phyloP scores from a whole-genome alignment of 306 rosid genomes.

The Vachellia collinsii region DNA sequence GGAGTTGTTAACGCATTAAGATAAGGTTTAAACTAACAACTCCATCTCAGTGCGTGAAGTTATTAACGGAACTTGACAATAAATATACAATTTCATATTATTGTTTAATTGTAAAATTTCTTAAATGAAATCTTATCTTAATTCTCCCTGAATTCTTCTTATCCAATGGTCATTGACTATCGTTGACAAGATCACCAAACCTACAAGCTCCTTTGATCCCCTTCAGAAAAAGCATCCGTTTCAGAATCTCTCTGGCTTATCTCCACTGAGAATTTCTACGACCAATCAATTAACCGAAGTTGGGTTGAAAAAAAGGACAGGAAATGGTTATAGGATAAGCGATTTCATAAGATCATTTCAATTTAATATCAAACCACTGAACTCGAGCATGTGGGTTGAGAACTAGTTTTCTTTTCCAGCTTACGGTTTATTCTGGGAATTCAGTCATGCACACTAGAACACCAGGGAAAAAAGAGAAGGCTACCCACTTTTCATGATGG shows the following conservation, averaged over 20 bases:
- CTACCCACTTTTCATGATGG: not conserved
- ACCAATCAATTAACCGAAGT: not conserved
- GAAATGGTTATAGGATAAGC: not conserved
- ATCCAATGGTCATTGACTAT: not conserved
- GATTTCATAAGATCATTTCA: too few relatives aligned
- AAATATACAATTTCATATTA: too few relatives aligned
- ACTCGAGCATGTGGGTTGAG: not conserved
- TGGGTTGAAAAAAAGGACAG: not conserved
- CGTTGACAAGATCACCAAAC: not conserved
- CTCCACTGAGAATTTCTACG: too few relatives aligned
- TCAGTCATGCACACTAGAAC: not conserved
- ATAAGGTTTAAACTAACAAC: too few relatives aligned
- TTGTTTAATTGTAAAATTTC: too few relatives aligned
- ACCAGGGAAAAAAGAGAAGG: not conserved
- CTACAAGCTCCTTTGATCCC: not conserved
- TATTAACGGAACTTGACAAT: too few relatives aligned
- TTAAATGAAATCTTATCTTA: too few relatives aligned
- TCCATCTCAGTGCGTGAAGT: too few relatives aligned
- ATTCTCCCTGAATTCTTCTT: not conserved
- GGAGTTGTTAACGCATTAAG: too few relatives aligned
- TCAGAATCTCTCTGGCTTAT: not conserved
- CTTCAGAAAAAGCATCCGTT: not conserved
- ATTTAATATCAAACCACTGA: too few relatives aligned
- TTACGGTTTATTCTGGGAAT: not conserved
- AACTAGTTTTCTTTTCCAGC: not conserved